phyloP scores from a whole-genome alignment of 768 basidiomycete genomes.

The Kwoniella dendrophila region DNA sequence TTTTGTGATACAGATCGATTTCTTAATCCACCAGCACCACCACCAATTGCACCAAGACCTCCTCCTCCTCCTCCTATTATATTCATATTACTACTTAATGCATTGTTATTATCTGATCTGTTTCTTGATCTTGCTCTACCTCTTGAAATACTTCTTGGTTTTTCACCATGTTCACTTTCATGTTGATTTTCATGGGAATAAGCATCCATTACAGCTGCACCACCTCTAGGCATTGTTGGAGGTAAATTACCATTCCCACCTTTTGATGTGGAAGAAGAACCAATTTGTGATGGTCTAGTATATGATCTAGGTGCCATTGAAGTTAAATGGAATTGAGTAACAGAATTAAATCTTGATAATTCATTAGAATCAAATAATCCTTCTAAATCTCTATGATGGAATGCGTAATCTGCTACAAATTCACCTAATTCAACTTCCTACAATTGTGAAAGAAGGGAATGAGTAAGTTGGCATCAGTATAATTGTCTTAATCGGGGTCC shows the following conservation, averaged over 20 bases:
- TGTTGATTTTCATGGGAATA: background rate
- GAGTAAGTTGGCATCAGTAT: no score
- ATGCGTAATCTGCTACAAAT: conserved; percentile 54
- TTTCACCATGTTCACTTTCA: no score
- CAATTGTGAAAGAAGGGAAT: background rate
- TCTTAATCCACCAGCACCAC: no score
- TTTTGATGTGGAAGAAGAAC: conserved; percentile 3
- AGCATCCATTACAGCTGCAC: conserved; percentile 5
- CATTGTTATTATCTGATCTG: no score
- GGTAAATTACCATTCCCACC: conserved; percentile 2
- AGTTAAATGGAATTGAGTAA: conserved; percentile 16
- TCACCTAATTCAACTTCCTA: conserved; percentile 53
- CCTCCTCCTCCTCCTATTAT: conserved; percentile 8
- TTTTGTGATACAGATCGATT: no score
- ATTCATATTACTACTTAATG: no score
- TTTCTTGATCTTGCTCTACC: background rate
- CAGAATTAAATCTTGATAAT: conserved; percentile 17
- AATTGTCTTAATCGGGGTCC: no score
- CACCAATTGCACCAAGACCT: no score
- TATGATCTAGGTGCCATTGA: conserved; percentile 10
- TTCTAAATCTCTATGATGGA: conserved; percentile 52
- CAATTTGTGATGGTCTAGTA: conserved; percentile 6
- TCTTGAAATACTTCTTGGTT: conserved; percentile 6
- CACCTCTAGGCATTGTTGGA: conserved; percentile 21
- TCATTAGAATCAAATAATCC: conserved; percentile 37